Base-by-base conservation (phyloP, 2,329 filamentous ascomycete species). In the Verruconis gallopava region DNA sequence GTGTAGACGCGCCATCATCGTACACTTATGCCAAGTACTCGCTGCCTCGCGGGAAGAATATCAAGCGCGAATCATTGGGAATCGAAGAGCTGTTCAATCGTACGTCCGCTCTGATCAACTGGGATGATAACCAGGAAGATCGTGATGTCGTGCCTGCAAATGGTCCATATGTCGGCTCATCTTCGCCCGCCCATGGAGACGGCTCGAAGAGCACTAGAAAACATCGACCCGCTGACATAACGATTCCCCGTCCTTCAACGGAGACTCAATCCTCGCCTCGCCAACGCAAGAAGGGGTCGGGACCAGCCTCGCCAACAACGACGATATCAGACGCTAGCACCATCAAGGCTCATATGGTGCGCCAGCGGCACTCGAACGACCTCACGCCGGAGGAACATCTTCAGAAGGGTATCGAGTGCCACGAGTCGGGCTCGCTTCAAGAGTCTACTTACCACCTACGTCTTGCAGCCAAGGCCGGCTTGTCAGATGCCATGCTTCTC, bases 401-500 rank as follows among this genome's bases (percentile, higher is more conserved):
- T 36, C 73, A 81, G 20, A 91, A 89, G 62, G 91, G 85, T 5
- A 91, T 98, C 44, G 79, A 85, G 47, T 80, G 85, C 46, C 91
- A 98, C 55, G 85, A 94, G 57, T 77, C 79, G 37, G 89, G 89
- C 14, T 80, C 83, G 9, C 67, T 94, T 21, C 86, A 88, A 48
- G 88, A 96, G 60, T 96, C 89, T 0, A 96, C 91, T 0, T 98
- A 96, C 56, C 91, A 98, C 57, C 72, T 98, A 35, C 81, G 91
- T 22, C 75, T 93, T 46, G 91, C 91, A 3, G 89, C 91, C 1
- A 78, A 79, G 51, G 79, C 84, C 44, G 84, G 85, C 37, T 75
- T 93, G 44, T 84, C 91, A 1, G 94, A 89, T 0, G 91, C 81
- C 17, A 98, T 98, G 91, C 74, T 98, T 11, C 70, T 96, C 21